Conservation (phyloP, 495 filamentous ascomycete genomes). For the Tuber borchii region DNA sequence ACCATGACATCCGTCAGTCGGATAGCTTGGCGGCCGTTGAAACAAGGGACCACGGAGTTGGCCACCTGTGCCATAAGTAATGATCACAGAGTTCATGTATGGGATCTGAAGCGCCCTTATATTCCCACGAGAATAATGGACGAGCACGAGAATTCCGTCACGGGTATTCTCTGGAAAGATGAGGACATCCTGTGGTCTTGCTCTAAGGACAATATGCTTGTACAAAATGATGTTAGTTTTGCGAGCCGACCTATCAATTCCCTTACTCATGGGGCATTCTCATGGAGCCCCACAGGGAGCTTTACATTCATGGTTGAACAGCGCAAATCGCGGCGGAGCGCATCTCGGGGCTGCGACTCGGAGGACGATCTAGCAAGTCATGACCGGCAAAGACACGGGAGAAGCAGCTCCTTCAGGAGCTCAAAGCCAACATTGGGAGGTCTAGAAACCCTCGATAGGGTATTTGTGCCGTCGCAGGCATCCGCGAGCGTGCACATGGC, state of each 20-base stretch:
- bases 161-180: constrained; percentile 81
- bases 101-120: constrained; percentile 82
- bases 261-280: constrained; percentile 58
- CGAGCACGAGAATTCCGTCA: constrained; percentile 62
- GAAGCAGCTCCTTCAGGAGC: constrained; percentile 35
- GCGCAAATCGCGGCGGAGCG: constrained; percentile 20
- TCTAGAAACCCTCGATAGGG: constrained; percentile 30
- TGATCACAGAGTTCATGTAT: constrained; percentile 70
- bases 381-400: constrained; percentile 23
- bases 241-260: constrained; percentile 70
- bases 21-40: constrained; percentile 80
- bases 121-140: constrained; percentile 83
- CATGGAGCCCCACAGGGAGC: constrained; percentile 41
- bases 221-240: constrained; percentile 81
- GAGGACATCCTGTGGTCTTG: constrained; percentile 89
- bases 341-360: constrained; percentile 27
- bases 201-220: constrained; percentile 72
- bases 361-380: constrained; percentile 37
- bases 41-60: constrained; percentile 51
- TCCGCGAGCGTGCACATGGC: constrained; percentile 31
- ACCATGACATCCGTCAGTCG: constrained; percentile 61
- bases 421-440: constrained; percentile 22
- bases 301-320: constrained; percentile 39
- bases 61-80: constrained; percentile 62
- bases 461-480: constrained; percentile 33